Conservation (phyloP, 164 flowering plant species). For the Magnolia changhungtana region DNA sequence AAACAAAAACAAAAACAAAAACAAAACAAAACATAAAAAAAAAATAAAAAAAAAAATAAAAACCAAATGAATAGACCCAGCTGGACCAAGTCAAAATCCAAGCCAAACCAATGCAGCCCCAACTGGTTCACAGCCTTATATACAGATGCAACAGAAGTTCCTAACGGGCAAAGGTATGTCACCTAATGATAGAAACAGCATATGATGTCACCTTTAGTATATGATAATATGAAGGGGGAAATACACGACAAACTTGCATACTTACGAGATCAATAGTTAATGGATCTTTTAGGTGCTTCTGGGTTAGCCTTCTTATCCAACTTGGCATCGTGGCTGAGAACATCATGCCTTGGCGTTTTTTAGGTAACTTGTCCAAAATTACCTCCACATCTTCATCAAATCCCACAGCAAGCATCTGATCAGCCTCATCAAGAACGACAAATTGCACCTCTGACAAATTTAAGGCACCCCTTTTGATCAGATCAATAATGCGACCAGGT, state of each 20-base stretch:
- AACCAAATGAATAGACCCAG: too few relatives aligned
- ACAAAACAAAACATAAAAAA: too few relatives aligned
- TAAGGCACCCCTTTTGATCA: conserved; percentile 61
- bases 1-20: too few relatives aligned
- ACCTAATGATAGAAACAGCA: not conserved
- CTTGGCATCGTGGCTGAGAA: conserved; percentile 84
- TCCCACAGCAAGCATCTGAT: conserved; percentile 83
- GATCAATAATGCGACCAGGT: conserved; percentile 80
- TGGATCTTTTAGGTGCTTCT: conserved; percentile 58
- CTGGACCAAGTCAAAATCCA: too few relatives aligned
- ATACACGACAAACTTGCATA: not conserved
- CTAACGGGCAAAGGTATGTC: not conserved
- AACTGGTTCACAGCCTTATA: not conserved
- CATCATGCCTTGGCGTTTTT: conserved; percentile 69
- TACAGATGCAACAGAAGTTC: not conserved
- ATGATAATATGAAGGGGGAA: not conserved
- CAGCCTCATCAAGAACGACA: conserved; percentile 82
- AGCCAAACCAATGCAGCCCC: too few relatives aligned
- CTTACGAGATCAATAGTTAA: conserved; percentile 71
- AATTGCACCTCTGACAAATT: conserved; percentile 58
- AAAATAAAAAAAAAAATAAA: too few relatives aligned
- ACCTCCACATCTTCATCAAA: conserved; percentile 71
- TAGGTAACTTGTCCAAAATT: conserved; percentile 52
- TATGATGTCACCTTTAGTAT: not conserved
- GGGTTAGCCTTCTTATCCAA: conserved; percentile 55